Percentiles rank a stretch among this genome's conserved stretches.
phyloP scores from a whole-genome alignment of 108 stramenopile species.

The Stephanodiscus minutulus region DNA sequence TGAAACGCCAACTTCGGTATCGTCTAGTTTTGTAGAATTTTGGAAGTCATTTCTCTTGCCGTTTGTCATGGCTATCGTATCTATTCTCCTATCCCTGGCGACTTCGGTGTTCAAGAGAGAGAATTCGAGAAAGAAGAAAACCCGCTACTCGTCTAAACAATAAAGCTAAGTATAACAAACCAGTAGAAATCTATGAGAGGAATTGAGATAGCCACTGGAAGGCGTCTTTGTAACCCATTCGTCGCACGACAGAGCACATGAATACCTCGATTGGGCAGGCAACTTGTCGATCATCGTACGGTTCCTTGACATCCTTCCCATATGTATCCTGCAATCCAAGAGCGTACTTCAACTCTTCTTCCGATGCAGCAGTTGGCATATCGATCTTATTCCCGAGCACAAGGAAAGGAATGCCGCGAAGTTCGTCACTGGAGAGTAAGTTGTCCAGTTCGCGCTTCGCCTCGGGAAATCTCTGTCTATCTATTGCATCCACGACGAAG shows the following conservation, averaged over 20 bases:
- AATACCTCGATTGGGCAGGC: conserved; percentile 80
- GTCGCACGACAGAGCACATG: conserved; percentile 87
- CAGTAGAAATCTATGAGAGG: conserved; percentile 42
- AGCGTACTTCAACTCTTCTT: conserved; percentile 81
- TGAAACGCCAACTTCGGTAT: conserved; percentile 12
- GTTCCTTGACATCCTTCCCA: conserved; percentile 67
- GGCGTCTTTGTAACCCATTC: conserved; percentile 87
- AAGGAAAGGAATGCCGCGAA: conserved; percentile 81
- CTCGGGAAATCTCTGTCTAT: conserved; percentile 84
- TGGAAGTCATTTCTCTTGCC: conserved; percentile 20
- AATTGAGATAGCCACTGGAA: conserved; percentile 85
- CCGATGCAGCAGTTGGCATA: conserved; percentile 64
- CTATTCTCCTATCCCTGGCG: conserved; percentile 14
- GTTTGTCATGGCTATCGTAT: conserved; percentile 19
- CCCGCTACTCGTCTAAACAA: background rate
- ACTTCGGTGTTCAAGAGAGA: conserved; percentile 11
- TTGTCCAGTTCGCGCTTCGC: conserved; percentile 87
- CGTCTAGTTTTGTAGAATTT: conserved; percentile 29
- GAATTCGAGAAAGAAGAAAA: conserved; percentile 22
- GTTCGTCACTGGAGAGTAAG: conserved; percentile 65
- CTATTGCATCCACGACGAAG: conserved; percentile 80
- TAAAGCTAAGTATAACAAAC: background rate
- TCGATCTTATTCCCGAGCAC: conserved; percentile 92
- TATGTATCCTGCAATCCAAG: conserved; percentile 83
- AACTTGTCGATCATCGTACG: conserved; percentile 23